Conservation (phyloP, 2,329 filamentous ascomycete genomes). For the Orbilia brochopaga region DNA sequence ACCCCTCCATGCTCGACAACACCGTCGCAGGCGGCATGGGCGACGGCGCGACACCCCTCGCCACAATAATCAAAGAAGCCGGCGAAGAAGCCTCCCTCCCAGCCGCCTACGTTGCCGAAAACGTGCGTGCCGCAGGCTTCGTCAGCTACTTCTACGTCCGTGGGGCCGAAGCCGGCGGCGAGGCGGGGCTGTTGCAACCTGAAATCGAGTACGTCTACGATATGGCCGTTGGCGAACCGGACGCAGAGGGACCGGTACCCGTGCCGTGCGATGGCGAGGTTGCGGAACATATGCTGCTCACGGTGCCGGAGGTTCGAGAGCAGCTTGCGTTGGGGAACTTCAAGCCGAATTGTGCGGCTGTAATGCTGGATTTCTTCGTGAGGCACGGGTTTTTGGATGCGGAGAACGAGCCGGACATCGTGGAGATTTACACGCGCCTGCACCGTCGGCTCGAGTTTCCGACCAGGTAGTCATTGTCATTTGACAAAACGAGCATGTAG, state of each 20-base stretch:
- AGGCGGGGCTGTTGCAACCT: conserved; percentile 73
- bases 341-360: conserved; percentile 80
- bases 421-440: conserved; percentile 69
- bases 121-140: conserved; percentile 68
- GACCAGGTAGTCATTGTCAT: conserved; percentile 61
- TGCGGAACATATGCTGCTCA: conserved; percentile 65
- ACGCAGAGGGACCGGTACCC: conserved; percentile 66
- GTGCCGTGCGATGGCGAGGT: conserved; percentile 88
- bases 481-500: not conserved
- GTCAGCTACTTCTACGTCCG: conserved; percentile 87
- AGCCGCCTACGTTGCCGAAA: conserved; percentile 69
- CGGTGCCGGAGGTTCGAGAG: conserved; percentile 69
- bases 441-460: conserved; percentile 84
- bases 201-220: conserved; percentile 94
- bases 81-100: conserved; percentile 86
- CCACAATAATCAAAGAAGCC: conserved; percentile 82
- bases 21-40: conserved; percentile 86
- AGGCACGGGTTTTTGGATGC: conserved; percentile 78
- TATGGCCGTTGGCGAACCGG: conserved; percentile 69
- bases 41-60: conserved; percentile 78
- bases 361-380: conserved; percentile 88
- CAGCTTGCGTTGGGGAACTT: conserved; percentile 76
- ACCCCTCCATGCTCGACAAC: conserved; percentile 91
- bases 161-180: conserved; percentile 76
- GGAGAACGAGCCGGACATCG: conserved; percentile 78